Conservation (phyloP, 129 eudicot genomes). For the Oenanthe sinensis region DNA sequence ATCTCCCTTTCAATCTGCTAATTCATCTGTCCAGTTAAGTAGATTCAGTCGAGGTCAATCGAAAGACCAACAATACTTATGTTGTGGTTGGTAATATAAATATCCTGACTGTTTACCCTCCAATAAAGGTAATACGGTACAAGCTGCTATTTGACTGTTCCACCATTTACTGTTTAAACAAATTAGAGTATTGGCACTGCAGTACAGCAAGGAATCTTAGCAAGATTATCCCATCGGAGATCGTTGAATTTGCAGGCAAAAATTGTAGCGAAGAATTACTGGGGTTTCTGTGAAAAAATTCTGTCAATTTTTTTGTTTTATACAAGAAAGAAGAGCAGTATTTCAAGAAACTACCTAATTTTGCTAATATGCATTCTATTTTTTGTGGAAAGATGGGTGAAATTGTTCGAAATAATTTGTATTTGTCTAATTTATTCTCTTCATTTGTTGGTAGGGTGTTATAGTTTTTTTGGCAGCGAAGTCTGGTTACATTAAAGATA, state of each 20-base stretch:
- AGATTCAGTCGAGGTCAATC: background rate
- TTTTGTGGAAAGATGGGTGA: background rate
- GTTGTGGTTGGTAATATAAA: background rate
- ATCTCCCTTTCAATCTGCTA: background rate
- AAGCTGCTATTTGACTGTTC: background rate
- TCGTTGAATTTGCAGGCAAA: background rate
- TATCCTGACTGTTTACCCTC: background rate
- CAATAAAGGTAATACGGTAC: background rate
- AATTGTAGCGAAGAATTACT: background rate
- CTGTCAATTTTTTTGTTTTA: background rate
- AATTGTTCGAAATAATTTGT: background rate
- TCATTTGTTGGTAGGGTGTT: slow-evolving; percentile 56
- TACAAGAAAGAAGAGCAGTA: background rate
- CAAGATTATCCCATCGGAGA: background rate
- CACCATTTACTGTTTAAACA: background rate
- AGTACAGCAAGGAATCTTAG: background rate
- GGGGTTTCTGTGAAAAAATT: background rate
- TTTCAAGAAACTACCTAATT: background rate
- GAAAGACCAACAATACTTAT: background rate
- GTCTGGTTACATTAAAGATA: slow-evolving; percentile 53
- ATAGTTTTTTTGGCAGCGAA: slow-evolving; percentile 78
- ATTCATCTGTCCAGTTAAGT: background rate
- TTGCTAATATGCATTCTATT: background rate
- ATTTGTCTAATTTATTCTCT: slow-evolving; percentile 3
- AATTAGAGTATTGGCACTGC: background rate